These are phyloP conservation scores for Sodiomyces alkalinus DNA, from an alignment of 2,329 filamentous ascomycete genomes.

Conservation along the genomic window DNA sequence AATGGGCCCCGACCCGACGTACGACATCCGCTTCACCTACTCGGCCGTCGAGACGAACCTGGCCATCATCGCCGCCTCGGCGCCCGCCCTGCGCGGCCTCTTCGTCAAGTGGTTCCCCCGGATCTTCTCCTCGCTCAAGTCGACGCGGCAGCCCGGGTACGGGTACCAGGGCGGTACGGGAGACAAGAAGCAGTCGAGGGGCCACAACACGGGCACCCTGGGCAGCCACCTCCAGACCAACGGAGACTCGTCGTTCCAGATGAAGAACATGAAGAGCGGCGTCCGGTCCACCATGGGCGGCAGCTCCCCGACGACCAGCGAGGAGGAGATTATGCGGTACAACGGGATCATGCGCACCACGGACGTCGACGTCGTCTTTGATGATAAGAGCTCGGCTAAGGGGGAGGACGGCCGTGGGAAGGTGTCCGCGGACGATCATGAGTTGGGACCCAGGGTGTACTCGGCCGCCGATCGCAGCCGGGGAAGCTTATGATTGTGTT, in stretches of 20 bases:
- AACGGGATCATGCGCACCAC: constrained; percentile 22
- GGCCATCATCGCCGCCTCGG: constrained; percentile 22
- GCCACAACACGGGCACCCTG: constrained; percentile 6
- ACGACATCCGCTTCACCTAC: constrained; percentile 18
- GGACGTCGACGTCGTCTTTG: constrained; percentile 12
- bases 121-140: constrained; percentile 11
- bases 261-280: not conserved
- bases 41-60: constrained; percentile 23
- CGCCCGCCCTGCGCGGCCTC: constrained; percentile 20
- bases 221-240: constrained; percentile 5
- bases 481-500: too few species aligned
- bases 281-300: constrained; percentile 6
- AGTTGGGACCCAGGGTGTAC: too few species aligned
- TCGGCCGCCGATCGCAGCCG: too few species aligned
- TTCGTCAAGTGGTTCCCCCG: constrained; percentile 23
- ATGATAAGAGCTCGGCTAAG: too few species aligned
- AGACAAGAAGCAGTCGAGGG: not conserved
- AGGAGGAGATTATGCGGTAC: constrained; percentile 24
- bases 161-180: constrained; percentile 5
- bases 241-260: too few species aligned
- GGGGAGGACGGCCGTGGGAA: too few species aligned
- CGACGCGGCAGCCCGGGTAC: constrained; percentile 7
- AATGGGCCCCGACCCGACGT: constrained; percentile 17
- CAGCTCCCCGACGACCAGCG: constrained; percentile 16
- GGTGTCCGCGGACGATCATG: too few species aligned